Conservation (phyloP, 169 alveolate species). For the Miamiensis avidus region DNA sequence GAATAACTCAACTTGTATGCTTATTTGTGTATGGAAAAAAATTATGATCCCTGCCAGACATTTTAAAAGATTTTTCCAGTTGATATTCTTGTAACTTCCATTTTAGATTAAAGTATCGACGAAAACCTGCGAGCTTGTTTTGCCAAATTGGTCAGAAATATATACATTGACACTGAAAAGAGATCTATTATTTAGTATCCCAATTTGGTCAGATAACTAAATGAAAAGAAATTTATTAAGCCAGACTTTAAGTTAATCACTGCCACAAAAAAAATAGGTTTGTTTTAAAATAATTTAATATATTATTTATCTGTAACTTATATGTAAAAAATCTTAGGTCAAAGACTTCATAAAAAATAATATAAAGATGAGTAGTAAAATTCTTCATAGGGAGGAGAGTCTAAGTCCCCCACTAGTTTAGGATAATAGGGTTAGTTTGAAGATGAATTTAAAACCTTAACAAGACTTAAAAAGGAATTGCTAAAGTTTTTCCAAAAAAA, state of each 20-base stretch:
- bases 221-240: neutral
- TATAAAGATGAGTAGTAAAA: neutral
- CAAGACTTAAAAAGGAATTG: slow-evolving; percentile 3
- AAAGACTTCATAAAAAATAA: neutral
- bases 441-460: neutral
- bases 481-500: neutral
- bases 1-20: slow-evolving; percentile 30
- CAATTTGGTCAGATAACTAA: slow-evolving; percentile 22
- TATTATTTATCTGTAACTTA: too few species aligned
- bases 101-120: neutral
- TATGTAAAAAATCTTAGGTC: too few species aligned
- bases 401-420: neutral
- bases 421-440: too few species aligned
- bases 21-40: slow-evolving; percentile 33
- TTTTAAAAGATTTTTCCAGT: slow-evolving; percentile 26
- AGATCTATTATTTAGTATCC: slow-evolving; percentile 29
- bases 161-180: slow-evolving; percentile 28
- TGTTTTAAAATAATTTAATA: neutral
- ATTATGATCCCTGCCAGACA: slow-evolving; percentile 35
- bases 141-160: slow-evolving; percentile 7
- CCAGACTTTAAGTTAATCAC: neutral
- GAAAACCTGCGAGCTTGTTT: slow-evolving; percentile 27
- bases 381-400: neutral
- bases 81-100: slow-evolving; percentile 13
- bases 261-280: neutral